Evolutionary conservation across 345 rosid genomes (phyloP), one percentile per base, ranked within the genome.

Genomic region (Lumnitzera littorea): DNA sequence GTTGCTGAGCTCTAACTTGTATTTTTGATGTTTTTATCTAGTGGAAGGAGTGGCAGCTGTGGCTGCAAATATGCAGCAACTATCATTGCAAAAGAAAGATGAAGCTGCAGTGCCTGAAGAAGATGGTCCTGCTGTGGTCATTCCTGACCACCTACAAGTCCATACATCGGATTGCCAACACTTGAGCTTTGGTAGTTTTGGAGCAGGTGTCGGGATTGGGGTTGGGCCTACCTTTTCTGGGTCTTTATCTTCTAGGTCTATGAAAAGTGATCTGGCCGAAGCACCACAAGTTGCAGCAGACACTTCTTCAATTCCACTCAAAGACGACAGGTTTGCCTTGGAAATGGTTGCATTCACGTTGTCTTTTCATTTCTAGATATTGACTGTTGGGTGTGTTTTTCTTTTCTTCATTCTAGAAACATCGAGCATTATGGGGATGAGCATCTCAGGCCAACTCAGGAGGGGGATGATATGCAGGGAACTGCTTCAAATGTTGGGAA

Each of bases 151-250:
- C 73, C 80, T 95, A 63, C 91, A 86, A 76, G 83, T 95, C 63
- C 89, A 95, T 68, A 63, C 85, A 51, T 74, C 78, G 51, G 96
- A 86, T 47, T 90, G 97, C 79, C 80, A 89, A 0, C 97, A 88
- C 75, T 80, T 94, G 82, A 91, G 96, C 74, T 94, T 94, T 68
- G 99, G 99, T 55, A 94, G 96, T 65, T 94, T 94, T 77, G 96
- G 90, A 75, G 36, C 94, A 64, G 85, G 78, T 48, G 60, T 76
- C 55, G 62, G 72, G 73, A 67, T 84, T 57, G 61, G 43, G 43
- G 43, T 9, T 60, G 61, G 31, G 31, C 4, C 31, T 27, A 27
- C 57, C 12, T 75, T 79, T 61, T 65, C 86, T 53, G 85, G 72
- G 58, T 69, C 80, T 59, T 79, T 75, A 73, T 77, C 80, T 58